phyloP scores from a whole-genome alignment of 129 eudicot species.

The Chrysanthemum seticuspe region DNA sequence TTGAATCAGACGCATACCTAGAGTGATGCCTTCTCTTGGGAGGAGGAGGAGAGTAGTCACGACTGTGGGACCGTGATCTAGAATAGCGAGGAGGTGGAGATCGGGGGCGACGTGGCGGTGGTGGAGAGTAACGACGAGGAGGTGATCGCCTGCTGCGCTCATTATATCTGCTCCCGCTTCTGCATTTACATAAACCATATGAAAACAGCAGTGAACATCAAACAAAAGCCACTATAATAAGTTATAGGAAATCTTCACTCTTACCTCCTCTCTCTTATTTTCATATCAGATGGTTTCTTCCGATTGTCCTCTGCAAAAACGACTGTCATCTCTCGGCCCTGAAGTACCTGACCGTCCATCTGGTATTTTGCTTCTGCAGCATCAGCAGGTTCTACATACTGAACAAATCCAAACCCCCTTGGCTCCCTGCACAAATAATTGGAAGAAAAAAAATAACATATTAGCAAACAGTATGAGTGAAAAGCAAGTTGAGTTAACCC shows the following conservation, averaged over 20 bases:
- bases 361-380: slow-evolving; percentile 59
- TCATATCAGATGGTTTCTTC: slow-evolving; percentile 61
- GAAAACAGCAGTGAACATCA: neutral
- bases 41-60: slow-evolving; percentile 23
- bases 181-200: slow-evolving; percentile 3
- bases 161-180: slow-evolving; percentile 22
- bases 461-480: neutral
- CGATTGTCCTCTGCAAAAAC: slow-evolving; percentile 65
- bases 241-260: neutral
- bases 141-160: slow-evolving; percentile 30
- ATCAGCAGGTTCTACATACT: slow-evolving; percentile 61
- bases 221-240: neutral
- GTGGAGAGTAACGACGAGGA: slow-evolving; percentile 23
- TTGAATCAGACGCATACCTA: neutral
- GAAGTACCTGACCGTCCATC: slow-evolving; percentile 56
- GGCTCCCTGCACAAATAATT: slow-evolving; percentile 47
- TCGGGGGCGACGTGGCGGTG: slow-evolving; percentile 13
- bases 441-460: neutral
- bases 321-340: slow-evolving; percentile 52
- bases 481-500: neutral
- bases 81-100: slow-evolving; percentile 27
- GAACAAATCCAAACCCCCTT: slow-evolving; percentile 80
- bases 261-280: slow-evolving; percentile 51
- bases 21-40: slow-evolving; percentile 28
- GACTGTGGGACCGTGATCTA: slow-evolving; percentile 26